A percentile compares a stretch with the other conserved stretches of the same genome.
These are phyloP conservation scores for Yarrowia sp. DNA, from an alignment of 805 yeast genomes.

Conservation along the genomic window DNA sequence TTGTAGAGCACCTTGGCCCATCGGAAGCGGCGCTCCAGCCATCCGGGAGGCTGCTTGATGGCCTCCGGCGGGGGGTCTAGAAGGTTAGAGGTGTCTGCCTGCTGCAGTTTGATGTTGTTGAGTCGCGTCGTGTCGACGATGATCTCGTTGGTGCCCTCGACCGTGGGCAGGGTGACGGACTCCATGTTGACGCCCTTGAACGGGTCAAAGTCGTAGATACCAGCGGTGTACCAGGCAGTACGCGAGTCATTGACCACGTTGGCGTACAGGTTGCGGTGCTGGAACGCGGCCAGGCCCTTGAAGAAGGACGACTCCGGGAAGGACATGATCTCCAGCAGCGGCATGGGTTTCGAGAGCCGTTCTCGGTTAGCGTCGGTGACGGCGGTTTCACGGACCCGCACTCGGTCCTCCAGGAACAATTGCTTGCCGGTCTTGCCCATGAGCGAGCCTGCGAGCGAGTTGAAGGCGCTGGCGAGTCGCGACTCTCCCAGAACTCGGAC, in stretches of 20 bases:
- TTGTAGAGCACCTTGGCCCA: conserved; percentile 27
- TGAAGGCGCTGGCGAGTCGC: conserved; percentile 53
- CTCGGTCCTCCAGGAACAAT: conserved; percentile 50
- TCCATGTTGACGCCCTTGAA: conserved; percentile 21
- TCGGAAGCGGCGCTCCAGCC: conserved; percentile 27
- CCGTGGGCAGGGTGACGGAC: conserved; percentile 3
- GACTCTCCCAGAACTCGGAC: conserved; percentile 55
- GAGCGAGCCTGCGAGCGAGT: conserved; percentile 59
- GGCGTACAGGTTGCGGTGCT: conserved; percentile 59
- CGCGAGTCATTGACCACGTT: conserved; percentile 78
- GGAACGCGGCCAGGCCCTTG: conserved; percentile 54
- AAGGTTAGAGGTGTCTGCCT: conserved; percentile 3
- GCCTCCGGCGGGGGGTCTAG: conserved; percentile 6
- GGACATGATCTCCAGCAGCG: conserved; percentile 67
- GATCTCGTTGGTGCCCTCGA: conserved; percentile 3
- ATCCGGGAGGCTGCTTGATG: conserved; percentile 24
- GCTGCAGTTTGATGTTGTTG: conserved; percentile 13
- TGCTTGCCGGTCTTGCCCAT: conserved; percentile 74
- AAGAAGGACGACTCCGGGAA: conserved; percentile 58
- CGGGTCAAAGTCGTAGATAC: conserved; percentile 25
- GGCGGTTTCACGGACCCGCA: conserved; percentile 9
- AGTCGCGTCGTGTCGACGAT: conserved; percentile 16
- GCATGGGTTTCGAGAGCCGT: conserved; percentile 37
- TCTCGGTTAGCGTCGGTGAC: conserved; percentile 30
- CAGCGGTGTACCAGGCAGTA: conserved; percentile 80